phyloP scores from a whole-genome alignment of 1,284 basidiomycete species.

The Malassezia slooffiae region DNA sequence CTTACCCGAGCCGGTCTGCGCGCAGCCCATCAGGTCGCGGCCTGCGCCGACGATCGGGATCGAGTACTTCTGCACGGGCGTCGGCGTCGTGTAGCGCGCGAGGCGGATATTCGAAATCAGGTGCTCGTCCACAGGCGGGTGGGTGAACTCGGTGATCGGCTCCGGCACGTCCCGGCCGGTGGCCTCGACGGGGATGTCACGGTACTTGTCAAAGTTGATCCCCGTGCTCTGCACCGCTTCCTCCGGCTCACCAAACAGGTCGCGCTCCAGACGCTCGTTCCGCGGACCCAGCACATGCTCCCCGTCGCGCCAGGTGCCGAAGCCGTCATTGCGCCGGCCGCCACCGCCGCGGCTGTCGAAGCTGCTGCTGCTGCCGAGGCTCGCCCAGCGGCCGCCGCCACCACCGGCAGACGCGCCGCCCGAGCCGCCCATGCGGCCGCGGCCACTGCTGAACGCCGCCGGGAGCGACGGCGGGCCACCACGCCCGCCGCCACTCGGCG shows the following conservation, averaged over 20 bases:
- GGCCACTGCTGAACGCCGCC: conserved; percentile 28
- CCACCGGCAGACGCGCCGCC: conserved; percentile 23
- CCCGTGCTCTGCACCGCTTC: conserved; percentile 75
- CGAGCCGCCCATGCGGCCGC: conserved; percentile 20
- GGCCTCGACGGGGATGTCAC: conserved; percentile 97
- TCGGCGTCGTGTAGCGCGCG: conserved; percentile 86
- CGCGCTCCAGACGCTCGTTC: conserved; percentile 81
- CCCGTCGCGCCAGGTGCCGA: conserved; percentile 79
- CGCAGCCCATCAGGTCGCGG: conserved; percentile 96
- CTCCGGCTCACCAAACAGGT: conserved; percentile 79
- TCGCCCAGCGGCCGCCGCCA: conserved; percentile 21
- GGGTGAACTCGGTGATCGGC: conserved; percentile 74
- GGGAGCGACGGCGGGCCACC: conserved; percentile 12
- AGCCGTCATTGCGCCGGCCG: conserved; percentile 46
- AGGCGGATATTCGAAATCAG: conserved; percentile 87
- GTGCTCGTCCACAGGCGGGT: conserved; percentile 80
- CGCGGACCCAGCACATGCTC: conserved; percentile 68
- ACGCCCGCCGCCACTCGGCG: conserved; percentile 3
- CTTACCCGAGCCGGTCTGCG: conserved; percentile 99
- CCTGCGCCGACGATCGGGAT: conserved; percentile 87
- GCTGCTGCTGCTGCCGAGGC: conserved; percentile 16
- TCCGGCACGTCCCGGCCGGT: conserved; percentile 91
- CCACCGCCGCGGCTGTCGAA: conserved; percentile 18
- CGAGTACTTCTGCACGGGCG: conserved; percentile 99
- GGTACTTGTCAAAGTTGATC: conserved; percentile 99